Percentiles rank a stretch among this genome's conserved stretches.
Evolutionary conservation across 2,329 filamentous ascomycete species (phyloP).

Genomic region (Chaetomium sp.): DNA sequence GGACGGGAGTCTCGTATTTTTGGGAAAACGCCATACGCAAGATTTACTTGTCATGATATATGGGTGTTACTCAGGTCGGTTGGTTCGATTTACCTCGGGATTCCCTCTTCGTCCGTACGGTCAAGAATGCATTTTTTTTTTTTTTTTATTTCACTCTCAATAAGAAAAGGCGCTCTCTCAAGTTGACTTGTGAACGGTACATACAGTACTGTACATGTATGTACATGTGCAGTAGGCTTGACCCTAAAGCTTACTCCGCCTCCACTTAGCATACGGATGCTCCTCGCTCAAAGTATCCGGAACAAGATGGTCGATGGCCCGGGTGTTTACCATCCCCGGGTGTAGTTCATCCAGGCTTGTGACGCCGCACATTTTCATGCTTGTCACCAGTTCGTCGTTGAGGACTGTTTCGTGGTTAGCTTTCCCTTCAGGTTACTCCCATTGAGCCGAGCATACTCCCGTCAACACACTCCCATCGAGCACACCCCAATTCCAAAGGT

Average conservation of each 20-base stretch:
- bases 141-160: background rate
- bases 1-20: too few relatives aligned
- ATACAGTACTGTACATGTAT: background rate
- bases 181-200: background rate
- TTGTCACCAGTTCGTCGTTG: slow-evolving; percentile 56
- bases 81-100: too few relatives aligned
- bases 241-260: slow-evolving; percentile 14
- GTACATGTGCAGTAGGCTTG: too few relatives aligned
- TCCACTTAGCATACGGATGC: slow-evolving; percentile 41
- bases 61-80: too few relatives aligned
- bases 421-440: background rate
- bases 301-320: slow-evolving; percentile 42
- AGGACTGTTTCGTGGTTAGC: slow-evolving; percentile 32
- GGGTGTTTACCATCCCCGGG: slow-evolving; percentile 53
- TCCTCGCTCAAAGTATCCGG: slow-evolving; percentile 32
- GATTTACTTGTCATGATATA: too few relatives aligned
- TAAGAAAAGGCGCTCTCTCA: background rate
- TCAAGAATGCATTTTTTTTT: background rate
- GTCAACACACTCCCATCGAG: too few relatives aligned
- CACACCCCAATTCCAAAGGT: background rate
- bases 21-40: too few relatives aligned
- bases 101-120: background rate
- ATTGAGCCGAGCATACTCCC: too few relatives aligned
- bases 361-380: slow-evolving; percentile 60
- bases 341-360: slow-evolving; percentile 54